phyloP scores from a whole-genome alignment of 192 early-diverging fungal species.

The Umbelopsis isabellina region DNA sequence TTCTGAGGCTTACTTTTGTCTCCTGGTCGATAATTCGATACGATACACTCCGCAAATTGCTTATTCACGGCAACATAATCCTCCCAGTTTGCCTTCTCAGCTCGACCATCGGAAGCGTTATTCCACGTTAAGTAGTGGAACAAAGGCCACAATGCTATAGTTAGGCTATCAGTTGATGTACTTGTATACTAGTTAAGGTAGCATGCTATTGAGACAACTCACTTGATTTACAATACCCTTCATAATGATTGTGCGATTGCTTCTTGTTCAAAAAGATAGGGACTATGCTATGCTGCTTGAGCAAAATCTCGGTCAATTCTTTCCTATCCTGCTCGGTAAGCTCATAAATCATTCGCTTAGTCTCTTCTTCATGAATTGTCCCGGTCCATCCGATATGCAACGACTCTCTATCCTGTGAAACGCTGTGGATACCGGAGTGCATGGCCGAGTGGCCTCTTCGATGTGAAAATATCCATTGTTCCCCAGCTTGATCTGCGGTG shows the following conservation, averaged over 20 bases:
- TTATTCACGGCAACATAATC: slow-evolving; percentile 85
- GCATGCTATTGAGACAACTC: not conserved
- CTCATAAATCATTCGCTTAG: slow-evolving; percentile 54
- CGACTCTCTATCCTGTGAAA: slow-evolving; percentile 61
- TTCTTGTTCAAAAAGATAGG: slow-evolving; percentile 82
- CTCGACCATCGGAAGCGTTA: slow-evolving; percentile 62
- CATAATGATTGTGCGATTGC: slow-evolving; percentile 84
- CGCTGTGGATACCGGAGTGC: slow-evolving; percentile 80
- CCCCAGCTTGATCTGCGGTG: not conserved
- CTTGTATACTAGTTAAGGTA: not conserved
- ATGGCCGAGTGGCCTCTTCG: slow-evolving; percentile 88
- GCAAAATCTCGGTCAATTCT: slow-evolving; percentile 57
- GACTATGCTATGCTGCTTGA: slow-evolving; percentile 58
- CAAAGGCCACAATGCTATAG: slow-evolving; percentile 91
- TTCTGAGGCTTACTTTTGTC: slow-evolving; percentile 68
- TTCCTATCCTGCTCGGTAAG: slow-evolving; percentile 55
- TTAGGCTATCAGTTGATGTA: not conserved
- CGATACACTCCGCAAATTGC: slow-evolving; percentile 74
- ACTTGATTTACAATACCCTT: slow-evolving; percentile 96
- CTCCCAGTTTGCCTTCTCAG: slow-evolving; percentile 70
- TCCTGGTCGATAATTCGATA: slow-evolving; percentile 70
- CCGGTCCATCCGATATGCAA: slow-evolving; percentile 81
- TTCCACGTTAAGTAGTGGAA: slow-evolving; percentile 95
- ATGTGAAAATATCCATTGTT: slow-evolving; percentile 35
- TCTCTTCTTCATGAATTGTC: slow-evolving; percentile 54